Base-by-base conservation (phyloP, 257 asterid species). In the Solanum sparsipilum region DNA sequence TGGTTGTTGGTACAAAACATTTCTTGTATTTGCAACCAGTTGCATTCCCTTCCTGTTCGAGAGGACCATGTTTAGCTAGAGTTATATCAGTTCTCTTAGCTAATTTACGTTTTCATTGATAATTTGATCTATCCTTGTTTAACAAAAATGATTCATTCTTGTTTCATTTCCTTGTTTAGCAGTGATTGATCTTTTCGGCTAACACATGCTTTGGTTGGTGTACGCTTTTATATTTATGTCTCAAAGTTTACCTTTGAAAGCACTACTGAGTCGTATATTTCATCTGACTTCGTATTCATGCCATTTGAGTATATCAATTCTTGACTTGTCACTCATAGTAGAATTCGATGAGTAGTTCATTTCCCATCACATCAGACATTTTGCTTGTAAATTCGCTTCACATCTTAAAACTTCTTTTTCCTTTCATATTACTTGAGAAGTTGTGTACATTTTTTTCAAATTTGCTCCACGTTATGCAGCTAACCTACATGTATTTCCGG, bases 401-500 rank as follows among this genome's bases (percentile, higher is more conserved):
- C 34, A 52, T 46, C 85, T 21, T 38, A 48, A 46, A 21, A n/a
- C 73, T 23, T 81, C 31, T 3, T 90, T 74, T 70, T 83, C 60
- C 27, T 70, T n/a, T 44, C 85, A 81, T 81, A 27, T 29, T 46
- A 8, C 68, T 18, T 81, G 23, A 52, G 23, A 52, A 52, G 23
- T 52, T 16, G 23, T 16, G 60, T 16, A 52, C 63, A 52, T 52
- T 52, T 52, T 52, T 16, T 52, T 52, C 41, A n/a, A 15, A 76
- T 90, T 87, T 70, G 71, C 67, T 70, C 39, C 67, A 72, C 83
- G 16, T 86, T 39, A 6, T 89, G 89, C 97, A 95, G 99, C 99
- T 95, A 97, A 95, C 91, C 32, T 95, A 91, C 93, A 85, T 89
- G 93, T 96, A 97, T 89, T 97, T 97, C 93, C 94, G 99, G 78